Evolutionary conservation across 2,329 filamentous ascomycete genomes (phyloP).

Genomic region (Ampelomyces quisqualis): DNA sequence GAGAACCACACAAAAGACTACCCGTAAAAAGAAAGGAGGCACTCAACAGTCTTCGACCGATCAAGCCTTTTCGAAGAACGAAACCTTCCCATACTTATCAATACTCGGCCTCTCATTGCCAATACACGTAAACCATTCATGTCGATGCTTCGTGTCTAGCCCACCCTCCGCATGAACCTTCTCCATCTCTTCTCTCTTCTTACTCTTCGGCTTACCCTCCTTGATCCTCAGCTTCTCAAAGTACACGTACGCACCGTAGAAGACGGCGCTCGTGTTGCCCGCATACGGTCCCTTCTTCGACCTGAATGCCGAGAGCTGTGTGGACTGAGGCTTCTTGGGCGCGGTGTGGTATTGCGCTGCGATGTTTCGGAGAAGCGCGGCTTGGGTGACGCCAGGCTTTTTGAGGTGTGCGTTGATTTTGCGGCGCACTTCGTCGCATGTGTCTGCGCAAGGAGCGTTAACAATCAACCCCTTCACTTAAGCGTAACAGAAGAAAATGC

Average conservation of each 20-base stretch:
- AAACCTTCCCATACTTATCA: slow-evolving; percentile 8
- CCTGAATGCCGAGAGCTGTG: slow-evolving; percentile 54
- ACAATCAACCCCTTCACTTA: too few species aligned
- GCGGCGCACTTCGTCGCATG: slow-evolving; percentile 58
- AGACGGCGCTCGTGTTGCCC: slow-evolving; percentile 54
- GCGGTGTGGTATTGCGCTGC: slow-evolving; percentile 46
- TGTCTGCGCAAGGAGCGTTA: slow-evolving; percentile 47
- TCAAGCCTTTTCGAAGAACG: too few species aligned
- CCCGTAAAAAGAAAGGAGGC: too few species aligned
- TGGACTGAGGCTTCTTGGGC: slow-evolving; percentile 44
- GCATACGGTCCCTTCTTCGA: slow-evolving; percentile 51
- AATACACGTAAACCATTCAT: neutral
- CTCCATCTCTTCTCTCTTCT: slow-evolving; percentile 57
- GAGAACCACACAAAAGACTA: too few species aligned
- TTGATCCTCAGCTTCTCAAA: slow-evolving; percentile 61
- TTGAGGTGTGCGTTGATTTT: slow-evolving; percentile 57
- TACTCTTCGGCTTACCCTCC: slow-evolving; percentile 54
- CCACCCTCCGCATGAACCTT: slow-evolving; percentile 10
- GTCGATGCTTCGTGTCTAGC: slow-evolving; percentile 7
- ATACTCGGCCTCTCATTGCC: neutral
- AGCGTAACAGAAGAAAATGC: too few species aligned
- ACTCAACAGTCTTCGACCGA: too few species aligned
- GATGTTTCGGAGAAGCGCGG: slow-evolving; percentile 54
- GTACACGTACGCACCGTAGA: slow-evolving; percentile 59
- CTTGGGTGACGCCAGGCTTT: slow-evolving; percentile 53